Evolutionary conservation across 2,329 filamentous ascomycete species (phyloP), one percentile per base, ranked within the genome.

Genomic region (Aureobasidium sp.): DNA sequence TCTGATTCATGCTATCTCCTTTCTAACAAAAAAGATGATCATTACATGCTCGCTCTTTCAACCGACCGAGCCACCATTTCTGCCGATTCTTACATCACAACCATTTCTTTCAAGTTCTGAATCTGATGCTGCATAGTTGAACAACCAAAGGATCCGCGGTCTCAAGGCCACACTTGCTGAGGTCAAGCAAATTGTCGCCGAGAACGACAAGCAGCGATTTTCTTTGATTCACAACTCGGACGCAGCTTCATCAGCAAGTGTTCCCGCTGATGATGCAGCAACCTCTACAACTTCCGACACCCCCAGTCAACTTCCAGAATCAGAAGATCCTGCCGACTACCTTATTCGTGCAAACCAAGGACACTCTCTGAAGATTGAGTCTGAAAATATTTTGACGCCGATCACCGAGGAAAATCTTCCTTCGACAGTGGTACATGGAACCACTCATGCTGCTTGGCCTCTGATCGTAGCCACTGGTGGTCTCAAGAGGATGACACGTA

Each of bases 291-390:
- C 68, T 27, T 66, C 67, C 56, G 59, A 62, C 7, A 48, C 56
- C 15, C 29, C 50, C 15, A 44, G 52, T 23, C 29, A 57, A 32
- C 76, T 73, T 15, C 67, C 76, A 15, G 67, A 73, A n/a, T 72
- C 75, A 51, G 64, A 73, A 9, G 78, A 88, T 55, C 81, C 90
- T 0, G 74, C 80, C 0, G 81, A 88, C 73, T 97, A 87, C 78
- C 81, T 95, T 36, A 97, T 99, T 76, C 91, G 94, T 70, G 94
- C 94, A 32, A 96, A 95, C 71, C 94, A 97, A 77, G 94, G 94
- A 61, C 94, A 97, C 78, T 91, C 85, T 69, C 89, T 99, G 71
- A 85, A 86, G 70, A 77, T 87, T 39, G 87, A 90, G 32, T 85
- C 85, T n/a, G 84, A 87, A 51, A 82, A 82, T 0, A 81, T 95